Percentiles rank a stretch among this genome's conserved stretches.
Conservation (phyloP, 2,329 filamentous ascomycete genomes). For the Trichophyton mentagrophytes region DNA sequence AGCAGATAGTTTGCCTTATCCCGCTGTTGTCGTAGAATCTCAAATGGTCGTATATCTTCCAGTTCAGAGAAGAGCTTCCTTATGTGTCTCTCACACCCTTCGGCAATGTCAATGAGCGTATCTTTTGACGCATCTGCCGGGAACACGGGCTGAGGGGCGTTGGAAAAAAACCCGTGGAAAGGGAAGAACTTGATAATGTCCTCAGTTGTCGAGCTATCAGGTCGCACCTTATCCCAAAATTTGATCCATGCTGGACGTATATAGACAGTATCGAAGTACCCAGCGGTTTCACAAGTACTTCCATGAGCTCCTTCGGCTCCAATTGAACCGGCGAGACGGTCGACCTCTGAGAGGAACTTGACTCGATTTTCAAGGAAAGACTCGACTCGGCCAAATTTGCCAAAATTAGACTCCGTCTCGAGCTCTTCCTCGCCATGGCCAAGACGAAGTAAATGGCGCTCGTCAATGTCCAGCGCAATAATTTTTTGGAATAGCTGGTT, state of each 20-base stretch:
- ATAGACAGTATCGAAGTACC: conserved; percentile 91
- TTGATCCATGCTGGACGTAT: conserved; percentile 77
- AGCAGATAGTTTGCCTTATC: conserved; percentile 96
- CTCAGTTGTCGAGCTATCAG: conserved; percentile 43
- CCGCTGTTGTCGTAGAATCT: conserved; percentile 73
- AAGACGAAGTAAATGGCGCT: conserved; percentile 79
- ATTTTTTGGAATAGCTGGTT: conserved; percentile 99
- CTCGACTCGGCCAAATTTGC: conserved; percentile 88
- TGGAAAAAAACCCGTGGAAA: conserved; percentile 75
- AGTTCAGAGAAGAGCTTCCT: conserved; percentile 82
- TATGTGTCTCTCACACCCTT: conserved; percentile 80
- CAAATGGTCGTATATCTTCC: conserved; percentile 86
- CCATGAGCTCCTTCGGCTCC: conserved; percentile 86
- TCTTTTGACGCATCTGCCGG: conserved; percentile 52
- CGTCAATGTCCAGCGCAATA: conserved; percentile 87
- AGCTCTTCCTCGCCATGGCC: conserved; percentile 94
- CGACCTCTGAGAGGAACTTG: conserved; percentile 67
- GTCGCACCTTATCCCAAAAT: conserved; percentile 56
- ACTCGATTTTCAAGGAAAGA: conserved; percentile 84
- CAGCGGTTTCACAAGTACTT: conserved; percentile 89
- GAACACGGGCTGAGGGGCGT: conserved; percentile 79
- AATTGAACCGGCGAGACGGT: conserved; percentile 71
- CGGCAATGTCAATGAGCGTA: conserved; percentile 58
- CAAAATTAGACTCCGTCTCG: conserved; percentile 72
- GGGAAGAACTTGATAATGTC: conserved; percentile 66